Base-by-base conservation (phyloP, 768 basidiomycete species). In the Mycena latifolia region DNA sequence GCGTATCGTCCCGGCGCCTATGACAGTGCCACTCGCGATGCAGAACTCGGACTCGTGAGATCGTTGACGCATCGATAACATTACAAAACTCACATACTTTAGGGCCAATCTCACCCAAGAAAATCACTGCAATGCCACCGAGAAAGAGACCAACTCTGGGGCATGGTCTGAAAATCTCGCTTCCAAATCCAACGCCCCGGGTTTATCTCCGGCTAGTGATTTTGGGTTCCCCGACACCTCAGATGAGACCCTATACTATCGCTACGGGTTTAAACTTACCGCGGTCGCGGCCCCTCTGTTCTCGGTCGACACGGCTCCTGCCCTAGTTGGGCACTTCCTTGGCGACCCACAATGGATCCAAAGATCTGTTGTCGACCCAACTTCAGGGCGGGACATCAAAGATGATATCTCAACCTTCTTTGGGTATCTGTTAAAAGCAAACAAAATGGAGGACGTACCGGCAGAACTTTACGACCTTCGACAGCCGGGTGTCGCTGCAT, bases 401-500 rank as follows among this genome's bases (percentile, higher is more conserved):
- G 24, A 55, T 10, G 15, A 45, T 3, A n/a, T 46, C 28, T 39
- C 35, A 20, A 1, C 31, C 24, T 63, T 63, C 35, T 18, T 55
- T 2, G 46, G 37, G 14, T 29, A 22, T 50, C 15, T 63, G 5
- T 39, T 17, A 20, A 48, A 31, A 39, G 61, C 61, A 25, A 15
- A 50, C 29, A 48, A 39, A 22, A 27, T 50, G 17, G 45, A 31
- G 14, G 53, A 63, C 28, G 29, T 63, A 11, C 61, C 61, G 8
- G 35, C 25, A 28, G 53, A 55, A 20, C 33, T 63, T 11, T 63
- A 50, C 37, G 61, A 63, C 9, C 61, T 55, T 48, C 61, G 54
- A 35, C 61, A 50, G 53, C 46, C 45, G 53, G 61, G 54, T 25
- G 20, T 35, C 10, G 61, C 61, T 22, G 33, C 28, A 41, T 31